Conservation (phyloP, 2,329 filamentous ascomycete genomes). For the Elsinoe fawcettii region DNA sequence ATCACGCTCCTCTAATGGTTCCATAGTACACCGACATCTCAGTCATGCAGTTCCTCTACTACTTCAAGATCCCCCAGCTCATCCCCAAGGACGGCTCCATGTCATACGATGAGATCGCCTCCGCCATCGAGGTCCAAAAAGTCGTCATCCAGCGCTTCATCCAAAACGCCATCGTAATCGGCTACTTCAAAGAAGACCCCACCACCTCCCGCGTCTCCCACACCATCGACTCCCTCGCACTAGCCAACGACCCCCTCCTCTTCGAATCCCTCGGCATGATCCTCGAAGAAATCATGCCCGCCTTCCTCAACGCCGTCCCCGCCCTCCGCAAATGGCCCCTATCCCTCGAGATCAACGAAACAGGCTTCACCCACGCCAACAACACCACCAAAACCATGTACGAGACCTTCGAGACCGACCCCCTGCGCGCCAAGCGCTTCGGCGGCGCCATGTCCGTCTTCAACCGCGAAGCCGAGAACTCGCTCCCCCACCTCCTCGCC, state of each 20-base stretch:
- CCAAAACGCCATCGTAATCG: conserved; percentile 34
- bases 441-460: conserved; percentile 18
- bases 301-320: conserved; percentile 12
- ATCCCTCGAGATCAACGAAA: conserved; percentile 9
- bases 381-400: conserved; percentile 16
- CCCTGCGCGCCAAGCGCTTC: conserved; percentile 15
- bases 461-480: conserved; percentile 14
- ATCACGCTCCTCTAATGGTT: background rate
- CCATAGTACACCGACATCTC: conserved; percentile 9
- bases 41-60: conserved; percentile 21
- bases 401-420: conserved; percentile 14
- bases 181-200: conserved; percentile 34
- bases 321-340: conserved; percentile 12
- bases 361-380: conserved; percentile 14
- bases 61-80: conserved; percentile 27
- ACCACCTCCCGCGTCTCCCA: conserved; percentile 12
- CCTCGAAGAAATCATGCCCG: conserved; percentile 13
- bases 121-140: conserved; percentile 23
- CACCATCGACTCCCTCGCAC: conserved; percentile 1
- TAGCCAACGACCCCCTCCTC: conserved; percentile 1
- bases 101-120: conserved; percentile 26
- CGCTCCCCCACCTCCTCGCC: conserved; percentile 16
- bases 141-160: conserved; percentile 28
- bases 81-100: conserved; percentile 25
- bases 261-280: conserved; percentile 14